Percentiles rank a stretch among this genome's conserved stretches.
Conservation (phyloP, 2,329 filamentous ascomycete genomes). For the Colletotrichum zoysiae region DNA sequence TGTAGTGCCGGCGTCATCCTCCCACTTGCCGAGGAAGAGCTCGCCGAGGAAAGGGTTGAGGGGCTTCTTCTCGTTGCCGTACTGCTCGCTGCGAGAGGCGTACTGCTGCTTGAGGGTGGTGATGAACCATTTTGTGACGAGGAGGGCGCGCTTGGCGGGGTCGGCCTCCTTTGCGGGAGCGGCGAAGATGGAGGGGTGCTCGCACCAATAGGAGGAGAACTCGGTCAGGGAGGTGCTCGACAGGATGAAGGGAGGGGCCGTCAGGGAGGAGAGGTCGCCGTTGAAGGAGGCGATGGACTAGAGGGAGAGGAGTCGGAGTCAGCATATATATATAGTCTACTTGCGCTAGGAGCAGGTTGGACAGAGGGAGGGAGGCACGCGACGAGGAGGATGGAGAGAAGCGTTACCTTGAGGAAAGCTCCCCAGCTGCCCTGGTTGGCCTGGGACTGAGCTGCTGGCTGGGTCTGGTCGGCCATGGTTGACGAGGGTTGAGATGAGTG, state of each 20-base stretch:
- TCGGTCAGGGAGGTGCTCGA: constrained; percentile 83
- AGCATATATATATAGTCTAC: not conserved
- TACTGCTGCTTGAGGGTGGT: constrained; percentile 92
- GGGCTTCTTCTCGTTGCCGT: constrained; percentile 96
- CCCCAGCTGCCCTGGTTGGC: constrained; percentile 33
- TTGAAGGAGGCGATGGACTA: constrained; percentile 85
- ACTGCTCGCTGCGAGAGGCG: constrained; percentile 79
- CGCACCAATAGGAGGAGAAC: constrained; percentile 86
- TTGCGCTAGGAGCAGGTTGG: not conserved
- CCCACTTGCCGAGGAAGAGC: constrained; percentile 93
- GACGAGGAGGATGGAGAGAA: not conserved
- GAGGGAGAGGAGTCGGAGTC: not conserved
- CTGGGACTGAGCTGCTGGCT: constrained; percentile 26
- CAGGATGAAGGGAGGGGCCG: constrained; percentile 85
- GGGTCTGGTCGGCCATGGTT: constrained; percentile 31
- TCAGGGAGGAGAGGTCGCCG: constrained; percentile 83
- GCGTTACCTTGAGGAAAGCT: constrained; percentile 39
- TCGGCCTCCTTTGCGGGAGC: constrained; percentile 85
- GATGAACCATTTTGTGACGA: constrained; percentile 97
- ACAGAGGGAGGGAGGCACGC: no score
- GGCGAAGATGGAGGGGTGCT: constrained; percentile 81
- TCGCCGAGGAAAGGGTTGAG: constrained; percentile 97
- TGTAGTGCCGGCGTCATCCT: constrained; percentile 84
- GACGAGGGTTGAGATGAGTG: not conserved
- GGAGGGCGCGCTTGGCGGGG: constrained; percentile 82